phyloP scores from a whole-genome alignment of 768 basidiomycete species.

The Clathrus columnatus region DNA sequence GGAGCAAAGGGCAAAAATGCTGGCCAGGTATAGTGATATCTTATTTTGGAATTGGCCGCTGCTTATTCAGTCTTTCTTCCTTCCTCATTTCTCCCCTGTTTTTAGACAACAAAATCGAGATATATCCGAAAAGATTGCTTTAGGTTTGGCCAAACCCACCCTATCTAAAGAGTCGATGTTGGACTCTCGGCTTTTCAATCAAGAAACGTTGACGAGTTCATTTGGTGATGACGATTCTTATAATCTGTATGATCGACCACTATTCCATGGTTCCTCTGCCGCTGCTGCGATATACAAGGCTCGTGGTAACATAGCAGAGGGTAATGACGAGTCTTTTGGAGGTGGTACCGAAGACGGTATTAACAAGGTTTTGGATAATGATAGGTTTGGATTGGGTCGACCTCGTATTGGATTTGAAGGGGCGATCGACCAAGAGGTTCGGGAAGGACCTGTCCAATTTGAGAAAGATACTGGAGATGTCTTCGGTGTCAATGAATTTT shows the following conservation, averaged over 20 bases:
- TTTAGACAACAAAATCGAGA: constrained; percentile 86
- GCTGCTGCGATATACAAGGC: constrained; percentile 99
- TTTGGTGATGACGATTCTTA: constrained; percentile 95
- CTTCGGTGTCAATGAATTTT: constrained; percentile 92
- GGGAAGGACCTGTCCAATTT: constrained; percentile 95
- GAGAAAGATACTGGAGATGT: constrained; percentile 98
- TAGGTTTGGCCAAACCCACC: constrained; percentile 95
- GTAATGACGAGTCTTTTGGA: constrained; percentile 86
- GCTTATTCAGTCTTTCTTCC: neutral
- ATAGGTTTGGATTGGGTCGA: constrained; percentile 85
- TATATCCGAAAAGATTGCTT: constrained; percentile 97
- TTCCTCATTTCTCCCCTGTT: neutral
- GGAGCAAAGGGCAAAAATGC: constrained; percentile 91
- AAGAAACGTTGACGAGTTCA: constrained; percentile 70
- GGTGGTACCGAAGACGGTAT: constrained; percentile 96
- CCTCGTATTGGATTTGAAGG: constrained; percentile 87
- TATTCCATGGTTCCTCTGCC: constrained; percentile 94
- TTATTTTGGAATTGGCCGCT: neutral
- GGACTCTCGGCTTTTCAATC: constrained; percentile 95
- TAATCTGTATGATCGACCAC: constrained; percentile 85
- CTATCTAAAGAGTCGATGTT: constrained; percentile 94
- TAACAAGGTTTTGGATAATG: constrained; percentile 80
- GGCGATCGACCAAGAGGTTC: constrained; percentile 71
- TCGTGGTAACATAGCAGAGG: constrained; percentile 73
- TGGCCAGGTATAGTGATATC: constrained; percentile 51